Base-by-base conservation (phyloP, 805 yeast species). In the Kluyveromyces wickerhamii region DNA sequence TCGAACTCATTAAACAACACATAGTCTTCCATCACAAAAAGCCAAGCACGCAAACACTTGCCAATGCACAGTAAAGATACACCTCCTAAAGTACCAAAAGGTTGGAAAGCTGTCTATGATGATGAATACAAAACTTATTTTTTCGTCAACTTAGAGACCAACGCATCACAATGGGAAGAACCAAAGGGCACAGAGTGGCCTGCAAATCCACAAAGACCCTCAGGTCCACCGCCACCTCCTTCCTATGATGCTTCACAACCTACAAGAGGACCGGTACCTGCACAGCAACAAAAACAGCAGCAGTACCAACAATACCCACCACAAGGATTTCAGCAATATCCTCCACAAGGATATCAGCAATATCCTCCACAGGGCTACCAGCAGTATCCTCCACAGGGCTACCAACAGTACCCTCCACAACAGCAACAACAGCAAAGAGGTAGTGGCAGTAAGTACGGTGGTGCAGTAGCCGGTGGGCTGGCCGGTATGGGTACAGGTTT, bases 151-250 rank as follows among this genome's bases (percentile, higher is more conserved):
- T 60, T 82, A 43, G 50, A 66, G 11, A 72, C 84, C 10, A 79
- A 82, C 40, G 65, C 74, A 45, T 84, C 95, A 0, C 96, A 87
- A 57, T 89, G 97, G 97, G 95, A 84, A 35, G 74, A 77, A 10
- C 96, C 96, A 11, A 39, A 41, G 8, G 80, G 80, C 1, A 73
- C 84, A 0, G 53, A 45, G 2, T 70, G 71, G 52, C 57, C 62
- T 7, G 36, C 42, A 4, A 48, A 29, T 9, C 35, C 32, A 26
- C 22, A 35, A 12, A 34, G 32, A 9, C 19, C 38, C 4, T 59
- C 47, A 7, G 57, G 49, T 3, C 65, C 66, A 2, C 77, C 79
- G 7, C 73, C 74, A 2, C 55, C 60, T 27, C 36, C 21, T 33
- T 33, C 16, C 36, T 44, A 27, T 53, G 40, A 29, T 52, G 39